These are phyloP conservation scores for Fusarium denticulatum DNA, from an alignment of 2,329 filamentous ascomycete genomes.

Conservation along the genomic window DNA sequence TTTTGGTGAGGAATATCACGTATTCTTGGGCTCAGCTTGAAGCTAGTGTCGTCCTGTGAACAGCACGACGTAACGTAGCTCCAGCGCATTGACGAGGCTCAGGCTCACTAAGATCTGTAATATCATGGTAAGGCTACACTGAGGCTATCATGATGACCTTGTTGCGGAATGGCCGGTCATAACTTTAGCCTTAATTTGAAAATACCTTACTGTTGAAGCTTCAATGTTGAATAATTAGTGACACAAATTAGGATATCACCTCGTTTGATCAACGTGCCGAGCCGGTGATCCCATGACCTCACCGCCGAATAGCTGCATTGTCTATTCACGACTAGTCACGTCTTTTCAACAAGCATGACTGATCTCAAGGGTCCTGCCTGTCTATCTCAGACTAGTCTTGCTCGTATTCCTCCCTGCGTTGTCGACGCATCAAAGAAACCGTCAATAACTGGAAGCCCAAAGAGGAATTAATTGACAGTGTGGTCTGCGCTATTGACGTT, in stretches of 20 bases:
- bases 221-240: neutral
- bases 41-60: conserved; percentile 19
- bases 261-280: conserved; percentile 11
- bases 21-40: conserved; percentile 27
- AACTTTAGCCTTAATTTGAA: neutral
- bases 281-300: conserved; percentile 31
- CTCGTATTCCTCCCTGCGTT: conserved; percentile 37
- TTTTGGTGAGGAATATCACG: conserved; percentile 28
- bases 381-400: conserved; percentile 14
- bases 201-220: neutral
- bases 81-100: neutral
- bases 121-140: neutral
- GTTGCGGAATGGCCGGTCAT: conserved; percentile 4
- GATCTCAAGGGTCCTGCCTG: conserved; percentile 15
- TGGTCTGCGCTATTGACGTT: conserved; percentile 20
- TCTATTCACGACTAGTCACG: neutral
- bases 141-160: neutral
- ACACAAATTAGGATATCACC: neutral
- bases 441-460: conserved; percentile 5
- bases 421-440: conserved; percentile 11
- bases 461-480: conserved; percentile 6
- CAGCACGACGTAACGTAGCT: conserved; percentile 28
- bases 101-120: neutral
- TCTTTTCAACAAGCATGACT: neutral
- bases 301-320: conserved; percentile 10